phyloP scores from a whole-genome alignment of 495 filamentous ascomycete species.

The Aspergillus cristatus region DNA sequence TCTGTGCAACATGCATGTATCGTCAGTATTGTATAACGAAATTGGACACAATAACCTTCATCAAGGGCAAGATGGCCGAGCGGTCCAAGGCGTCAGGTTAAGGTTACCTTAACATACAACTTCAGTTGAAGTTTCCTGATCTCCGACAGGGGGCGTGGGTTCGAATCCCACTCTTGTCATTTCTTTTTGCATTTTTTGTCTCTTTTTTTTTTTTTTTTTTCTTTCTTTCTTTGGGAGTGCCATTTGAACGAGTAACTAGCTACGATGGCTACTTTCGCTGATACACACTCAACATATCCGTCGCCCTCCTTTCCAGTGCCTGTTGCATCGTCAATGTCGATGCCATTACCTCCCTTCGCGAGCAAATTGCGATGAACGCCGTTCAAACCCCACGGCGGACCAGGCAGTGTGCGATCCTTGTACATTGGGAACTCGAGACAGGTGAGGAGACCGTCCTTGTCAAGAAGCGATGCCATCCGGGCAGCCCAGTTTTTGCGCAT shows the following conservation, averaged over 20 bases:
- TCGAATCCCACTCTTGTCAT: constrained; percentile 41
- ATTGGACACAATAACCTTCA: neutral
- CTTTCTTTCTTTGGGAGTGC: no score
- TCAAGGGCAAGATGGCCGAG: neutral
- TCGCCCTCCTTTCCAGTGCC: neutral
- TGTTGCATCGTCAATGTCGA: constrained; percentile 1
- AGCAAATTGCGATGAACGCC: constrained; percentile 24
- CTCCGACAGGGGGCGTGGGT: constrained; percentile 24
- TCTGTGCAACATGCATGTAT: neutral
- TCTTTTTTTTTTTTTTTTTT: neutral
- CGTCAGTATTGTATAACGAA: neutral
- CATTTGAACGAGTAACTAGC: no score
- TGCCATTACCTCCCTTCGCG: constrained; percentile 12
- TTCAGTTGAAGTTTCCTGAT: neutral
- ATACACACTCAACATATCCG: constrained; percentile 23
- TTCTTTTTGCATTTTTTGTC: constrained; percentile 2
- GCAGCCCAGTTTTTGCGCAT: constrained; percentile 22
- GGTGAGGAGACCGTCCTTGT: constrained; percentile 18
- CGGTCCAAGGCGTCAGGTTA: neutral
- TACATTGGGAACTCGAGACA: constrained; percentile 32
- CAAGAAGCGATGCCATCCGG: constrained; percentile 23
- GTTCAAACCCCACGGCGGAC: constrained; percentile 28
- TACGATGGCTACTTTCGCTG: no score
- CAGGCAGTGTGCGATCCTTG: constrained; percentile 20
- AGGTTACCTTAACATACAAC: neutral